Conservation (phyloP, 257 asterid species). For the Solanum arcanum region DNA sequence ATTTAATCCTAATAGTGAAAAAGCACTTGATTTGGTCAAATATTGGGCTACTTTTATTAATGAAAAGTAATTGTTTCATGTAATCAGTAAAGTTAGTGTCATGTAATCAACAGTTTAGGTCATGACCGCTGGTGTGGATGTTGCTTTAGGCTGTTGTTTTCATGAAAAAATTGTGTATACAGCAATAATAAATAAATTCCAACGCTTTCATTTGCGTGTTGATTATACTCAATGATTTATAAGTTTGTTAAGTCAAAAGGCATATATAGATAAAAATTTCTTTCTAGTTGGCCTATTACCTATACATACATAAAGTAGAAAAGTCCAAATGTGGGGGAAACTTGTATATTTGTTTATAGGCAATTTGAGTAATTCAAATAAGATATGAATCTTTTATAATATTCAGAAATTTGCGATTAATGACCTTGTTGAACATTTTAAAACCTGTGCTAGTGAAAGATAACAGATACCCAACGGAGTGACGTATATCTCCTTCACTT, state of each 20-base stretch:
- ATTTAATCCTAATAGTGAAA: slow-evolving; percentile 29
- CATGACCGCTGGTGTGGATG: too few species aligned
- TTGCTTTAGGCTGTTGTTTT: not conserved
- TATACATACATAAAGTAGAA: not conserved
- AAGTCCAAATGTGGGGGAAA: not conserved
- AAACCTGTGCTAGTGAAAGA: not conserved
- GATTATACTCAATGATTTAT: not conserved
- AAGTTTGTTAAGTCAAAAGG: not conserved
- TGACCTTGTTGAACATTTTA: not conserved
- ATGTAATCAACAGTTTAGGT: not conserved
- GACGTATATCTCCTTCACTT: not conserved
- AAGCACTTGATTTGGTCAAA: slow-evolving; percentile 21
- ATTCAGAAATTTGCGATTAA: not conserved
- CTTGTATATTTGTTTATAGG: not conserved
- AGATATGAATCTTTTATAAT: not conserved
- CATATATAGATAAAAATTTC: not conserved
- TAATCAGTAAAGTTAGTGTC: not conserved
- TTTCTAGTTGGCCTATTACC: not conserved
- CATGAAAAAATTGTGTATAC: not conserved
- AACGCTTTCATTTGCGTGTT: not conserved
- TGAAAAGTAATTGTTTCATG: not conserved
- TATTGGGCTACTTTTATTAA: slow-evolving; percentile 35
- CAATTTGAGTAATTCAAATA: not conserved
- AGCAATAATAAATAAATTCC: not conserved
- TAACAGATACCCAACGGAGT: not conserved